Evolutionary conservation across 1,284 basidiomycete species (phyloP).

Genomic region (Golubevia pallescens): DNA sequence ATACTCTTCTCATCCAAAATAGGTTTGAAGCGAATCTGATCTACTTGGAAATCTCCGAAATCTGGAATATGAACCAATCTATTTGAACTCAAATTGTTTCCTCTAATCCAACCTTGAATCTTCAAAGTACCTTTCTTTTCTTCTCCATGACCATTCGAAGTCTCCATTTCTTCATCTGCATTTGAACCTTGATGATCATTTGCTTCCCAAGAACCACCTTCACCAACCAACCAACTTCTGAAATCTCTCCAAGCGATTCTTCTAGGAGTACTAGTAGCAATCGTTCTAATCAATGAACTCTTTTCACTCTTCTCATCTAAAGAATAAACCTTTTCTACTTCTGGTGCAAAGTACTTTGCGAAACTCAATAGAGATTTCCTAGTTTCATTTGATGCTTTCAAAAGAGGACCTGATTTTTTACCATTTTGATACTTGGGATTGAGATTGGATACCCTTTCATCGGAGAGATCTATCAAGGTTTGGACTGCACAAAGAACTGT

Average conservation of each 20-base stretch:
- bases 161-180: slow-evolving; percentile 68
- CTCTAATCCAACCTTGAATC: slow-evolving; percentile 84
- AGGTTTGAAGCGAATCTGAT: slow-evolving; percentile 69
- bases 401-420: slow-evolving; percentile 32
- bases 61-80: slow-evolving; percentile 87
- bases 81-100: slow-evolving; percentile 79
- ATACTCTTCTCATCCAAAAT: neutral
- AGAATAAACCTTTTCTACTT: slow-evolving; percentile 71
- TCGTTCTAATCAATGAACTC: slow-evolving; percentile 69
- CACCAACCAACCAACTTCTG: slow-evolving; percentile 79
- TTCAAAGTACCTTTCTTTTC: slow-evolving; percentile 69
- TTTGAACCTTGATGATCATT: slow-evolving; percentile 61
- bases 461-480: slow-evolving; percentile 25
- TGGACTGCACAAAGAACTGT: slow-evolving; percentile 48
- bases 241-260: slow-evolving; percentile 83
- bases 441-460: slow-evolving; percentile 7
- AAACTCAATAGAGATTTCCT: slow-evolving; percentile 66
- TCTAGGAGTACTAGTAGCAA: slow-evolving; percentile 57
- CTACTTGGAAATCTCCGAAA: slow-evolving; percentile 85
- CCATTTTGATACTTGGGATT: slow-evolving; percentile 25
- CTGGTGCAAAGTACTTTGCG: slow-evolving; percentile 90
- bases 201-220: slow-evolving; percentile 66
- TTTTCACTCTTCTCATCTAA: slow-evolving; percentile 73
- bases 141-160: slow-evolving; percentile 23
- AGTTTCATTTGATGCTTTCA: slow-evolving; percentile 47